phyloP scores from a whole-genome alignment of 169 alveolate species.

The Plasmodium chabaudi region DNA sequence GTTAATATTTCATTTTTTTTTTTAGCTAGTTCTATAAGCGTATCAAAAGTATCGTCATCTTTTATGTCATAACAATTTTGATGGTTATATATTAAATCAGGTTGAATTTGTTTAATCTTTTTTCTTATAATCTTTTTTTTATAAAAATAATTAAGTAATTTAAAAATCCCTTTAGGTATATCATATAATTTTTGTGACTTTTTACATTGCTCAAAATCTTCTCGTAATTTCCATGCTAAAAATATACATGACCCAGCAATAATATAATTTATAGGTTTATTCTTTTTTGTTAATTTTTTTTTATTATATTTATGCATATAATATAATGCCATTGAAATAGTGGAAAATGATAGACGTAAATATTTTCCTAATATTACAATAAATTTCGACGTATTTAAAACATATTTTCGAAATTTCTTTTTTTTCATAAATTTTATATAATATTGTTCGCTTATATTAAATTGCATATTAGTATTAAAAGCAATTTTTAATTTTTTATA shows the following conservation, averaged over 20 bases:
- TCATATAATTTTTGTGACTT: constrained; percentile 43
- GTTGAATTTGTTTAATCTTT: constrained; percentile 28
- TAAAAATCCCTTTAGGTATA: constrained; percentile 55
- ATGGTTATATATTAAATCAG: constrained; percentile 4
- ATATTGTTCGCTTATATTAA: constrained; percentile 28
- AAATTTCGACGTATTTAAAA: constrained; percentile 39
- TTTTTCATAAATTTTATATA: constrained; percentile 37
- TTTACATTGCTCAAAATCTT: constrained; percentile 24
- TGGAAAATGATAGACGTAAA: constrained; percentile 20
- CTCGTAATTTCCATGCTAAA: constrained; percentile 65
- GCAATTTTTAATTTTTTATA: constrained; percentile 40
- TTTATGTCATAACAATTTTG: not conserved
- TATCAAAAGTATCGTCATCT: constrained; percentile 6
- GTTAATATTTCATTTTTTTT: not conserved
- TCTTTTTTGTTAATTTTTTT: constrained; percentile 19
- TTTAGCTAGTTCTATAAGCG: constrained; percentile 7
- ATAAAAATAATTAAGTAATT: constrained; percentile 44
- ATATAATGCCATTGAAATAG: constrained; percentile 45
- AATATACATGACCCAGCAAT: constrained; percentile 59
- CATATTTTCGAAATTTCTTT: constrained; percentile 27
- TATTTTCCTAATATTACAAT: constrained; percentile 45
- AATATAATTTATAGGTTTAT: constrained; percentile 17
- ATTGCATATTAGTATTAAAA: constrained; percentile 31
- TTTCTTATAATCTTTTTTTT: constrained; percentile 52
- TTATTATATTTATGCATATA: constrained; percentile 37